These are phyloP conservation scores for Byssothecium circinans DNA, from an alignment of 2,329 filamentous ascomycete species.

Conservation along the genomic window DNA sequence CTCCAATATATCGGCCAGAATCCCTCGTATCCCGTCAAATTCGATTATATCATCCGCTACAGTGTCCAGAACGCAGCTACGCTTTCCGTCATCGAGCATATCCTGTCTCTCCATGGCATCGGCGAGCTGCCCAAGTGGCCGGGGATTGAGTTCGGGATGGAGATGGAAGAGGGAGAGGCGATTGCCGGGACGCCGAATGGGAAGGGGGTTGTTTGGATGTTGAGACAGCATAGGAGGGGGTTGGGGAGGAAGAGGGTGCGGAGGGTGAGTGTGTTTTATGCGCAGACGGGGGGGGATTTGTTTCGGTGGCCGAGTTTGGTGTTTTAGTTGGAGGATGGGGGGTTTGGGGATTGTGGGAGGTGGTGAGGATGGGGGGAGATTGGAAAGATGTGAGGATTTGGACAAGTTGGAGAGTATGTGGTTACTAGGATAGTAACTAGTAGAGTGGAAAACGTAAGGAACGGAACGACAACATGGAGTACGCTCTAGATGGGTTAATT, in stretches of 20 bases:
- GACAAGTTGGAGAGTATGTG: too few relatives aligned
- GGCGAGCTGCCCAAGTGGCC: conserved; percentile 6
- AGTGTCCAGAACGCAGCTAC: conserved; percentile 6
- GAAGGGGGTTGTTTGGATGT: conserved; percentile 8
- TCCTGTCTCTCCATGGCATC: not conserved
- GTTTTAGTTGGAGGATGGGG: conserved; percentile 1
- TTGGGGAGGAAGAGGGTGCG: conserved; percentile 11
- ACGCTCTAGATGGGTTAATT: too few relatives aligned
- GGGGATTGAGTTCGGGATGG: conserved; percentile 6
- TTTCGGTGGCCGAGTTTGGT: conserved; percentile 4
- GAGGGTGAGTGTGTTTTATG: conserved; percentile 8
- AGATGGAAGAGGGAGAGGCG: conserved; percentile 7
- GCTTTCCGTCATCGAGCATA: not conserved
- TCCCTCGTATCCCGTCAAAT: not conserved
- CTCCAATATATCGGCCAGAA: conserved; percentile 5
- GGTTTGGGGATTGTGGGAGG: too few relatives aligned
- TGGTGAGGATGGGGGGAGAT: too few relatives aligned
- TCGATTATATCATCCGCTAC: conserved; percentile 8
- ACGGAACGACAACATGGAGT: too few relatives aligned
- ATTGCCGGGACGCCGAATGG: conserved; percentile 15
- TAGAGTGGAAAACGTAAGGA: too few relatives aligned
- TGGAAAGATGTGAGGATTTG: too few relatives aligned
- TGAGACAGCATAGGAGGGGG: conserved; percentile 7
- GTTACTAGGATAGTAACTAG: too few relatives aligned
- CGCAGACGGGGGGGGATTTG: not conserved